Evolutionary conservation across 164 flowering plant species (phyloP), one percentile per base, ranked within the genome.

Genomic region (Magnolia officinalis): DNA sequence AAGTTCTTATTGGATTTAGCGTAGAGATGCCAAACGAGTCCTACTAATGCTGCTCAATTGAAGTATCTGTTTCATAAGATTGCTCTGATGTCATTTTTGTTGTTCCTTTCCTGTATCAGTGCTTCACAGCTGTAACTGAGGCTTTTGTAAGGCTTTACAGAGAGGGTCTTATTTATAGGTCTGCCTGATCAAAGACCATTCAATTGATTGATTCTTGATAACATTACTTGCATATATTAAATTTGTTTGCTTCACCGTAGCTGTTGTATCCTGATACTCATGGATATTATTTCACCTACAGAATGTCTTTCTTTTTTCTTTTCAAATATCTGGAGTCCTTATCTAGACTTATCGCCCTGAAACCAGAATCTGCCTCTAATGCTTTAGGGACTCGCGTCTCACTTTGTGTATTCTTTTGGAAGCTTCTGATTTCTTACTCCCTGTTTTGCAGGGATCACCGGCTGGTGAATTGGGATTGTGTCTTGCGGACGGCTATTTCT

Each of bases 41-140:
- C 24, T 23, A 29, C 3, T 19, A 23, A n/a, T 13, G 68, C 29
- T 65, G 24, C 21, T 68, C n/a, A 10, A 18, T 20, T 11, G 19
- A 67, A 67, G 11, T 24, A 16, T 24, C 16, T 67, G 37, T 7
- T 61, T 37, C 45, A 23, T 26, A 18, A 18, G 50, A 3, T 23
- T 16, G 64, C 13, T 68, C 8, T 67, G 24, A 26, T 50, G 20
- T 67, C 59, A 20, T 66, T 26, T 37, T 31, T 18, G 29, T 68
- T 68, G n/a, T 24, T 75, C 50, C 18, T 70, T 20, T 74, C 64
- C 24, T 26, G 78, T 70, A 59, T 21, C 75, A 94, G 98, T 91
- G 96, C 81, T 96, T 94, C 79, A 96, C 99, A 26, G 96, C 99
- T 78, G 98, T 96, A 50, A 90, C 92, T 8, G 99, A 96, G 84